Percentiles rank a stretch among this genome's conserved stretches.
Conservation (phyloP, 2,329 filamentous ascomycete species). For the Dactylonectria macrodidyma region DNA sequence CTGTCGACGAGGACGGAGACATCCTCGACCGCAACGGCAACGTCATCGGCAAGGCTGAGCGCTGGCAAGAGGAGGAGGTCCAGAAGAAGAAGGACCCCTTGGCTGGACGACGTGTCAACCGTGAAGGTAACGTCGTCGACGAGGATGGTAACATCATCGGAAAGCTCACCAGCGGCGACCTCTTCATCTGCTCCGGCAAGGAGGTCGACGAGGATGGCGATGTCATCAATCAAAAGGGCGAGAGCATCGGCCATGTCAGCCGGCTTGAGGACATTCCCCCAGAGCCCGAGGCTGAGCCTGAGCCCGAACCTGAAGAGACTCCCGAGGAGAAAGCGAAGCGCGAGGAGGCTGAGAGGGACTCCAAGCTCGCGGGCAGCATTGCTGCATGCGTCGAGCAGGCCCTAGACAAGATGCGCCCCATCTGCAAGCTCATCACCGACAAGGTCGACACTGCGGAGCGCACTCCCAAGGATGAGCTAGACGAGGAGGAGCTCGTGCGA, state of each 20-base stretch:
- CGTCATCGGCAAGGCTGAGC: conserved; percentile 69
- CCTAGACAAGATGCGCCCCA: conserved; percentile 85
- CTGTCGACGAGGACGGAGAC: conserved; percentile 87
- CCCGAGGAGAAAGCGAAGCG: conserved; percentile 64
- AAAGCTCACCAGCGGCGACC: conserved; percentile 78
- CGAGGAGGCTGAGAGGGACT: conserved; percentile 75
- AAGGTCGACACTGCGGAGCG: conserved; percentile 85
- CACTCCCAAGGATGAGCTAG: conserved; percentile 87
- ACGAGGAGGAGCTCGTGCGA: conserved; percentile 90
- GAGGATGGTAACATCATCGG: conserved; percentile 74
- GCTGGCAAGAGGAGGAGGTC: conserved; percentile 71
- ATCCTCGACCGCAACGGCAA: conserved; percentile 83
- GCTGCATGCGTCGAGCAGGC: conserved; percentile 80
- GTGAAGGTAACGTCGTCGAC: conserved; percentile 71
- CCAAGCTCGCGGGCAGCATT: conserved; percentile 85
- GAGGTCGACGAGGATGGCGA: conserved; percentile 80
- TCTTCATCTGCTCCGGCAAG: conserved; percentile 76
- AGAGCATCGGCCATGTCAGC: conserved; percentile 77
- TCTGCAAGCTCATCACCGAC: conserved; percentile 90
- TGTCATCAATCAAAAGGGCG: conserved; percentile 78
- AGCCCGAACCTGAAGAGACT: conserved; percentile 51
- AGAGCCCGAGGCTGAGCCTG: conserved; percentile 63
- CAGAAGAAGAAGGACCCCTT: conserved; percentile 67
- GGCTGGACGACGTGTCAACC: conserved; percentile 69
- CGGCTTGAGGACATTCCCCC: conserved; percentile 72